Conservation (phyloP, 148 eudicot species). For the Rhododendron molle region DNA sequence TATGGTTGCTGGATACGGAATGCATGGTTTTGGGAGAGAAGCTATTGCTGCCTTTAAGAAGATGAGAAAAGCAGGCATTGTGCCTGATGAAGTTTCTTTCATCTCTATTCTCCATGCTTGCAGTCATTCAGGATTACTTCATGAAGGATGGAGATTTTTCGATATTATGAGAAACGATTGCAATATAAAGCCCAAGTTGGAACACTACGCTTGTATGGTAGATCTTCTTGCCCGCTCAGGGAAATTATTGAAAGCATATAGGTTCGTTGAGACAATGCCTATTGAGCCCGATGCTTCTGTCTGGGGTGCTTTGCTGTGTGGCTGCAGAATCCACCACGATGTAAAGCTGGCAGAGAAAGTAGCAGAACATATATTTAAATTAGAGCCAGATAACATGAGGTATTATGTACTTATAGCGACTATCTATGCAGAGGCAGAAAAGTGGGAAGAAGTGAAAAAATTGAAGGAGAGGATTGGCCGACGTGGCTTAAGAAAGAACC, state of each 20-base stretch:
- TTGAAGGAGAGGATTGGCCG: slow-evolving; percentile 28
- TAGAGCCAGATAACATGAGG: slow-evolving; percentile 42
- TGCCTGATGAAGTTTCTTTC: slow-evolving; percentile 45
- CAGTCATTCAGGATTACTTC: slow-evolving; percentile 55
- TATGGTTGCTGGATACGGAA: slow-evolving; percentile 63
- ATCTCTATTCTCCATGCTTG: slow-evolving; percentile 52
- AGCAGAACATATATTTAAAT: slow-evolving; percentile 37
- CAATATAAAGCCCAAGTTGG: slow-evolving; percentile 48
- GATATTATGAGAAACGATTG: slow-evolving; percentile 38
- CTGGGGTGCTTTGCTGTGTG: slow-evolving; percentile 62
- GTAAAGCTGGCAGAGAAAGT: slow-evolving; percentile 62
- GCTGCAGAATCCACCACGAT: slow-evolving; percentile 59
- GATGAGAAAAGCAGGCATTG: slow-evolving; percentile 43
- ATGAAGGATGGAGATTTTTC: slow-evolving; percentile 50
- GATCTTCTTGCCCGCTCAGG: slow-evolving; percentile 61
- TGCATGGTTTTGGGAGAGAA: slow-evolving; percentile 59
- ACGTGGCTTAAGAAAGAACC: slow-evolving; percentile 27
- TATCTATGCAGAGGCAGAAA: slow-evolving; percentile 44
- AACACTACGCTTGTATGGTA: slow-evolving; percentile 69
- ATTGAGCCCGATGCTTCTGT: slow-evolving; percentile 43
- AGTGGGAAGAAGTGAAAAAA: slow-evolving; percentile 44
- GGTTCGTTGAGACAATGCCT: slow-evolving; percentile 44
- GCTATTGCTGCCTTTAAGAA: slow-evolving; percentile 38
- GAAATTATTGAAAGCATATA: slow-evolving; percentile 47
- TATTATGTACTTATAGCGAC: slow-evolving; percentile 37